A percentile compares a stretch with the other conserved stretches of the same genome.
phyloP scores from a whole-genome alignment of 768 basidiomycete species.

The Trametes cinnabarina region DNA sequence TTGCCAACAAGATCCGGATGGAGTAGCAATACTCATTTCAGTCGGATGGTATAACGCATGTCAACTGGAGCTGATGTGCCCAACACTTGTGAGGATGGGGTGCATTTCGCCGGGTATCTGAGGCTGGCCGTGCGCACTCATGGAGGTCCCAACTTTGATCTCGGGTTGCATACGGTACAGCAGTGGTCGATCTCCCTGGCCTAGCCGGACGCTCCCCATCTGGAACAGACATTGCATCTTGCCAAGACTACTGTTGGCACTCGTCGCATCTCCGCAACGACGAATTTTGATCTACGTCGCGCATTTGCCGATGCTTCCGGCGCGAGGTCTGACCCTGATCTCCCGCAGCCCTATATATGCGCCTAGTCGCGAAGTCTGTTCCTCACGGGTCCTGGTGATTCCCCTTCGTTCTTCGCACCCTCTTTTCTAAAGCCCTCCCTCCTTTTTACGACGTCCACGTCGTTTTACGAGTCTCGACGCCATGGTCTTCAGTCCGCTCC shows the following conservation, averaged over 20 bases:
- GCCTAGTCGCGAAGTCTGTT: not conserved
- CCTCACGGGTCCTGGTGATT: constrained; percentile 18
- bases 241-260: constrained; percentile 6
- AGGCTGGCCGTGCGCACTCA: too few relatives aligned
- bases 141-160: constrained; percentile 9
- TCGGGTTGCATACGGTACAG: constrained; percentile 1
- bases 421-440: constrained; percentile 8
- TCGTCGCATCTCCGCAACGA: constrained; percentile 1
- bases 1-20: too few relatives aligned
- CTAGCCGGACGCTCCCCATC: not conserved
- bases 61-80: too few relatives aligned
- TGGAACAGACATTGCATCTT: not conserved
- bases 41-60: too few relatives aligned
- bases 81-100: too few relatives aligned
- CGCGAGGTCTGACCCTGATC: not conserved
- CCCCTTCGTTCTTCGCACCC: constrained; percentile 13
- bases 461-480: constrained; percentile 15
- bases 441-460: constrained; percentile 7
- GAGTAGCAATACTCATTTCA: too few relatives aligned
- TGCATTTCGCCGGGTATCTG: too few relatives aligned
- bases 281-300: constrained; percentile 4
- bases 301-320: not conserved
- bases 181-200: not conserved
- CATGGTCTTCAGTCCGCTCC: constrained; percentile 18
- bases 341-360: not conserved